Base-by-base conservation (phyloP, 768 basidiomycete genomes). In the Russula ochroleuca region DNA sequence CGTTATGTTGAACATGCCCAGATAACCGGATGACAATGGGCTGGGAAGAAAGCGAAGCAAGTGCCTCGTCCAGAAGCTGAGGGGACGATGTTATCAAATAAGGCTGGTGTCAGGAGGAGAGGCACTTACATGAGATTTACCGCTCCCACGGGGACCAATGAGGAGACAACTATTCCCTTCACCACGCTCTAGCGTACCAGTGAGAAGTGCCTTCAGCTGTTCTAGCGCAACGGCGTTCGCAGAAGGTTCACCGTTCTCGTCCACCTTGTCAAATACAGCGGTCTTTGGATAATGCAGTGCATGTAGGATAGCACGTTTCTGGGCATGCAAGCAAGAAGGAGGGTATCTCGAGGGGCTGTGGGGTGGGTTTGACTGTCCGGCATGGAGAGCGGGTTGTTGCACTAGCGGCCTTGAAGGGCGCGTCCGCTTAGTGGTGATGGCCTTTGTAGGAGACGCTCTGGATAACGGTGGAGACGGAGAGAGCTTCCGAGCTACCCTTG, bases 131-230 rank as follows among this genome's bases (percentile, higher is more conserved):
- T 92, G 63, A 1, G 90, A 87, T 76, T 98, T 97, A 21, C 94
- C 95, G 65, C 87, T 89, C 17, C 92, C 92, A 64, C 86, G 80
- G 1, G 92, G 87, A 21, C 95, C 95, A 49, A 94, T 78, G 3
- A 98, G 71, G 59, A 97, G 79, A 70, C 94, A 97, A 62, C 94
- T 96, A 66, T 98, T 98, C 3, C 95, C 94, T 77, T 98, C 95
- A 11, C 88, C 89, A 33, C 94, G 82, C 23, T 76, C 76, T 5
- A 90, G 79, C 1, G 92, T 92, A 13, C 94, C 94, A 23, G 75
- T 72, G 5, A 97, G 76, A 23, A 98, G 74, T 52, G 83, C 80
- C 1, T 75, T 70, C 14, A 98, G 72, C 61, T 90, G 85, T 38
- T 81, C 70, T 31, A 79, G 74, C 0, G 89, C 85, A 19, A 76